Evolutionary conservation across 164 flowering plant species (phyloP).

Genomic region (Pachysandra terminalis): DNA sequence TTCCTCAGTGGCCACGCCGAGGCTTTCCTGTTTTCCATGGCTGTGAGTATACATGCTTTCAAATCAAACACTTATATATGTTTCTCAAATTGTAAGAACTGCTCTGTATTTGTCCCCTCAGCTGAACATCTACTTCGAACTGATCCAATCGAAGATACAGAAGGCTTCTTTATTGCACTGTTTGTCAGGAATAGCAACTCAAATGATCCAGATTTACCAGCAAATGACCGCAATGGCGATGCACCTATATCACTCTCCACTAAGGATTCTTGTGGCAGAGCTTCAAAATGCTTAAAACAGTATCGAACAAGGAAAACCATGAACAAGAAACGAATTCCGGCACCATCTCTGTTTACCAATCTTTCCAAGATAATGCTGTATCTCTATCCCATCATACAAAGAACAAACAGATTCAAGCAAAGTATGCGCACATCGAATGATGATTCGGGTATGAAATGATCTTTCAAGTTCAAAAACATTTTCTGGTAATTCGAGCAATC

Average conservation of each 20-base stretch:
- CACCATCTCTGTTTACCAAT: slow-evolving; percentile 3
- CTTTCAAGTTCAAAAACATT: too few relatives aligned
- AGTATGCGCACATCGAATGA: too few relatives aligned
- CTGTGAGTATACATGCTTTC: slow-evolving; percentile 75
- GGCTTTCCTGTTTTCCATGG: slow-evolving; percentile 87
- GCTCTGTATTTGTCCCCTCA: slow-evolving; percentile 21
- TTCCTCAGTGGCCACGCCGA: slow-evolving; percentile 84
- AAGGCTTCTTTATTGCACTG: slow-evolving; percentile 89
- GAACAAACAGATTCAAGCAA: too few relatives aligned
- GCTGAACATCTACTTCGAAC: slow-evolving; percentile 67
- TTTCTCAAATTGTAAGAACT: not conserved
- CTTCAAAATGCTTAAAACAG: too few relatives aligned
- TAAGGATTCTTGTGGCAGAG: too few relatives aligned
- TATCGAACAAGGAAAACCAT: not conserved
- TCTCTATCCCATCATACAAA: not conserved
- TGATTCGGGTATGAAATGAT: too few relatives aligned
- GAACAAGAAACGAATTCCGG: not conserved
- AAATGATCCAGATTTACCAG: too few relatives aligned
- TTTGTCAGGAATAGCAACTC: slow-evolving; percentile 46
- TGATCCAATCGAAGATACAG: slow-evolving; percentile 65
- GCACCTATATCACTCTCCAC: too few relatives aligned
- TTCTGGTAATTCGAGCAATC: too few relatives aligned
- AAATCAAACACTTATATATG: too few relatives aligned
- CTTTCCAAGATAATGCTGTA: slow-evolving; percentile 11
- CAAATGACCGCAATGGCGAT: too few relatives aligned